phyloP scores from a whole-genome alignment of 116 monocot species.

The Papilionanthe hybrid region DNA sequence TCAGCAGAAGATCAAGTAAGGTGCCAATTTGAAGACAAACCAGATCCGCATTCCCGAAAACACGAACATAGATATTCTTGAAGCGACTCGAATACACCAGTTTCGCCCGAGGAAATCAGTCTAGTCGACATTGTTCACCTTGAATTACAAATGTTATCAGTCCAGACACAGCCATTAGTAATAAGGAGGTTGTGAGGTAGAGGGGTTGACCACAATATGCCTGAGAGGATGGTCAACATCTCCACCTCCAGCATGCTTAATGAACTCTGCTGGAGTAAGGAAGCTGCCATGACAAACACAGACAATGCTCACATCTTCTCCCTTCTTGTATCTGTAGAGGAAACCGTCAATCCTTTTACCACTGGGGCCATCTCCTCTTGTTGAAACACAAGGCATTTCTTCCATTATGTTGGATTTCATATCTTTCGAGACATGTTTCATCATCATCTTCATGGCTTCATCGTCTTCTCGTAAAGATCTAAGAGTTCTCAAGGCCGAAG shows the following conservation, averaged over 20 bases:
- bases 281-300: conserved; percentile 24
- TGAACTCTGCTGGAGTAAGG: conserved; percentile 25
- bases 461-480: conserved; percentile 2
- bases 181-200: neutral
- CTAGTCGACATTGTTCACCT: too few species aligned
- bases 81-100: too few species aligned
- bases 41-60: too few species aligned
- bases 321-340: conserved; percentile 19
- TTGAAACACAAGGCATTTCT: conserved; percentile 26
- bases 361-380: conserved; percentile 17
- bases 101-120: too few species aligned
- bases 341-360: conserved; percentile 23
- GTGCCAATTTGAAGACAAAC: too few species aligned
- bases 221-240: conserved; percentile 23
- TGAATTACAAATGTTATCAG: neutral
- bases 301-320: conserved; percentile 21
- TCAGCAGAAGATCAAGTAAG: too few species aligned
- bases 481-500: neutral
- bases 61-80: too few species aligned
- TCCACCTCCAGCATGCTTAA: conserved; percentile 23
- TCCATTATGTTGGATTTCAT: conserved; percentile 21
- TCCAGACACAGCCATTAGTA: neutral
- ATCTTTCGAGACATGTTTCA: neutral
- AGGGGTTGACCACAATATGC: conserved; percentile 16
- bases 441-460: conserved; percentile 8